Conservation (phyloP, 352 stramenopile species). For the Phytophthora boehmeriae region DNA sequence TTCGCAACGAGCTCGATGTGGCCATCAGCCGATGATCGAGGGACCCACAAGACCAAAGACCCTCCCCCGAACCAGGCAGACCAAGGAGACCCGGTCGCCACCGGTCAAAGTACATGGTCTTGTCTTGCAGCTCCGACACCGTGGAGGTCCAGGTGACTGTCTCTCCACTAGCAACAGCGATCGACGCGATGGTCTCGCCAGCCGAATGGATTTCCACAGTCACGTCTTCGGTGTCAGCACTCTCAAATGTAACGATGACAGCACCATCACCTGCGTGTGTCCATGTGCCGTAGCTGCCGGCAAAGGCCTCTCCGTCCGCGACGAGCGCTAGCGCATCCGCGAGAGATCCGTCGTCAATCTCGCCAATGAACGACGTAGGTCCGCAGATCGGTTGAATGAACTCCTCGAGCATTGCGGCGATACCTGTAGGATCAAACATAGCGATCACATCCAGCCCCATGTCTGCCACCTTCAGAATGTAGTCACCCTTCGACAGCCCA, state of each 20-base stretch:
- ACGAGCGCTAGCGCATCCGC: conserved; percentile 43
- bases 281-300: conserved; percentile 41
- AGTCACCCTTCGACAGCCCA: conserved; percentile 38
- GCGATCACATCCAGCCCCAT: conserved; percentile 55
- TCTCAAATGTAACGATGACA: conserved; percentile 48
- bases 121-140: conserved; percentile 44
- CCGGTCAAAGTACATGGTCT: conserved; percentile 61
- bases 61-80: conserved; percentile 47
- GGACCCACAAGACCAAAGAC: conserved; percentile 53
- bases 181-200: conserved; percentile 37
- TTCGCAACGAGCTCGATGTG: conserved; percentile 44
- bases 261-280: conserved; percentile 37
- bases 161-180: conserved; percentile 39
- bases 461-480: conserved; percentile 45
- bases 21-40: conserved; percentile 31
- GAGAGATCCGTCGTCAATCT: conserved; percentile 54
- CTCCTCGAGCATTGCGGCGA: conserved; percentile 48
- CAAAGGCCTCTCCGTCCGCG: conserved; percentile 45
- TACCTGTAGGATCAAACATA: conserved; percentile 58
- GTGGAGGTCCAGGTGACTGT: conserved; percentile 45
- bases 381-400: conserved; percentile 66
- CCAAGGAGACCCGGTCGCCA: conserved; percentile 49
- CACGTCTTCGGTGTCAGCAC: conserved; percentile 44
- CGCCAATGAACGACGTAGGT: conserved; percentile 47
- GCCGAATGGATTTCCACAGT: conserved; percentile 48